Evolutionary conservation across 139 green algal genomes (phyloP), one percentile per base, ranked within the genome.

Genomic region (Zygnema cylindricum): DNA sequence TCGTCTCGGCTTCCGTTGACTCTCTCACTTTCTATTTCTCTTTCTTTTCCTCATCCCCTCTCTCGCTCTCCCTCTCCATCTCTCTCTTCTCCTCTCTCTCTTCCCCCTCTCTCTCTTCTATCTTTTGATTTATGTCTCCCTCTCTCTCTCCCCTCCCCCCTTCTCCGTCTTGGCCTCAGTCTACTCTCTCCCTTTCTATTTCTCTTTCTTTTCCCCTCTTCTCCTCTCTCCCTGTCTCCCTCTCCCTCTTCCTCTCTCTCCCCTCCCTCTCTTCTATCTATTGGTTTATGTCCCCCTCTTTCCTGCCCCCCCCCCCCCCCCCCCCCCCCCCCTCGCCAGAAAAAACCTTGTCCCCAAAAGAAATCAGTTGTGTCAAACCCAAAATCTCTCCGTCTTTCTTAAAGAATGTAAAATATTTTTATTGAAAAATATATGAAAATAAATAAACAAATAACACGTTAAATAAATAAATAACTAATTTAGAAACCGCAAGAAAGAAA

Each of bases 31-130:
- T 33, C 75, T n/a, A 25, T n/a, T n/a, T 49, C 75, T n/a, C 30
- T 1, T n/a, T 82, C 75, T 32, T n/a, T 82, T n/a, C 75, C 75
- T 49, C 22, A n/a, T n/a, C 30, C 75, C 30, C 30, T 82, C 75
- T 2, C 75, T 55, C 41, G 30, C 75, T 49, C 75, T 40, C 43
- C 30, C 75, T 33, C n/a, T 33, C 76, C 36, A 35, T 71, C 76
- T 83, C 76, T 40, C 3, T 35, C 33, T 35, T 35, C 32, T 7
- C 16, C 7, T 75, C 76, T 33, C 76, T 1, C 2, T 55, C 69
- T 83, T 55, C n/a, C 76, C 32, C 69, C 71, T 55, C n/a, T 35
- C 32, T 83, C 76, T 21, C 1, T 2, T 83, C n/a, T 83, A 0
- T 55, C 76, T 55, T 33, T 0, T 11, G 30, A n/a, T 35, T 2